phyloP scores from a whole-genome alignment of 345 rosid species.

The Cardamine occulta region DNA sequence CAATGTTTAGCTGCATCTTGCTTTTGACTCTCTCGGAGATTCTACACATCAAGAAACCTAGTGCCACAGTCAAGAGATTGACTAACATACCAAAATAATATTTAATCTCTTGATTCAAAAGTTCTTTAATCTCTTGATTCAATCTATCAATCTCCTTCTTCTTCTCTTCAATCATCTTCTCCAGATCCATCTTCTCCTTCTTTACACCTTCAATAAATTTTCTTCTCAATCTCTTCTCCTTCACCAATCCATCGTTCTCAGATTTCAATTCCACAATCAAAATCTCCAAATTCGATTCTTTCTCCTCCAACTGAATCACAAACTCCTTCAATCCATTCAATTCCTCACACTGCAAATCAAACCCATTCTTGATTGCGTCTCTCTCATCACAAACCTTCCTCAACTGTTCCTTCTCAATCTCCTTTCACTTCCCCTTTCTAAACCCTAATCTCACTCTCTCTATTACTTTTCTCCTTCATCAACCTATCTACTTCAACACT shows the following conservation, averaged over 20 bases:
- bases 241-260: slow-evolving; percentile 40
- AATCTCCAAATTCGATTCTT: slow-evolving; percentile 36
- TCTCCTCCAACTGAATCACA: slow-evolving; percentile 50
- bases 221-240: slow-evolving; percentile 47
- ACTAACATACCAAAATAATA: too few species aligned
- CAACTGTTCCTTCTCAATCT: slow-evolving; percentile 45
- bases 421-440: slow-evolving; percentile 45
- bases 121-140: slow-evolving; percentile 41
- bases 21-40: too few species aligned
- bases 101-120: slow-evolving; percentile 13
- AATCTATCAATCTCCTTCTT: slow-evolving; percentile 43
- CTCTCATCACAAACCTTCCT: slow-evolving; percentile 49
- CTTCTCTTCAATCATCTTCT: slow-evolving; percentile 42
- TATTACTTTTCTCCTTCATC: slow-evolving; percentile 44
- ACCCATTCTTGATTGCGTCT: slow-evolving; percentile 46
- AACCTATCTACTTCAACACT: slow-evolving; percentile 41
- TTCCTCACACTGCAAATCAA: slow-evolving; percentile 45
- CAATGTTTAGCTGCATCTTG: too few species aligned
- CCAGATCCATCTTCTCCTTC: slow-evolving; percentile 45
- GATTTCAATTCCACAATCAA: slow-evolving; percentile 45
- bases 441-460: slow-evolving; percentile 45
- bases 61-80: too few species aligned
- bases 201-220: slow-evolving; percentile 27
- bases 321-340: slow-evolving; percentile 43
- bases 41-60: too few species aligned